Evolutionary conservation across 2,329 filamentous ascomycete genomes (phyloP), one percentile per base, ranked within the genome.

Genomic region (Trichoderma endophyticum): DNA sequence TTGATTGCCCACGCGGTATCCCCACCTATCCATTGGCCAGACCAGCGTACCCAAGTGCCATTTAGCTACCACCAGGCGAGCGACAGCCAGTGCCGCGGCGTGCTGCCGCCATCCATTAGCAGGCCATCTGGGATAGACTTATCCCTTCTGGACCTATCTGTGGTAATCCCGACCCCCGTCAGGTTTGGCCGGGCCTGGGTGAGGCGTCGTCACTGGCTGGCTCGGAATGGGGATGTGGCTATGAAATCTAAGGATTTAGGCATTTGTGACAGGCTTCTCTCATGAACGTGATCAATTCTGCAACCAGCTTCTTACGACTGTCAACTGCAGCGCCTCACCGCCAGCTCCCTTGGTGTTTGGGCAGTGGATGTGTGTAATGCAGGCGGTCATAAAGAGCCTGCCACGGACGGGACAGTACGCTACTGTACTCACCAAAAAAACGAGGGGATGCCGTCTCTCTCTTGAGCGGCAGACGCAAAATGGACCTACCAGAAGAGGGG

Each of bases 41-140:
- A 24, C n/a, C 28, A 14, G 36, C 24, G 48, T 21, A 39, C 34
- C 54, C 65, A 59, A 68, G 28, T 43, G 36, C 34, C 26, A 43
- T 67, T 60, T 68, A 60, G 65, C 34, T 67, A 67, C 64, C 21
- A 48, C 65, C 65, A 68, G 65, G 65, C 65, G 65, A 68, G 65
- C 65, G 11, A 60, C 36, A 59, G 51, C 54, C 65, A 60, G 54
- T 48, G 56, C 65, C 54, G 36, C 65, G 65, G 65, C 34, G 18
- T 60, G 26, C 34, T 43, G 15, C 56, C 54, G 34, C 65, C 65
- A 24, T 48, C 24, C 36, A 34, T 34, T 34, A 51, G 66, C 39
- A 69, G 56, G 39, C 66, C 56, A 48, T 48, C 30, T 9, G 56
- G 36, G n/a, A 51, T 7, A 61, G 32, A 43, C 56, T 60, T 69